Evolutionary conservation across 2,329 filamentous ascomycete genomes (phyloP).

Genomic region (Colletotrichum melonis): DNA sequence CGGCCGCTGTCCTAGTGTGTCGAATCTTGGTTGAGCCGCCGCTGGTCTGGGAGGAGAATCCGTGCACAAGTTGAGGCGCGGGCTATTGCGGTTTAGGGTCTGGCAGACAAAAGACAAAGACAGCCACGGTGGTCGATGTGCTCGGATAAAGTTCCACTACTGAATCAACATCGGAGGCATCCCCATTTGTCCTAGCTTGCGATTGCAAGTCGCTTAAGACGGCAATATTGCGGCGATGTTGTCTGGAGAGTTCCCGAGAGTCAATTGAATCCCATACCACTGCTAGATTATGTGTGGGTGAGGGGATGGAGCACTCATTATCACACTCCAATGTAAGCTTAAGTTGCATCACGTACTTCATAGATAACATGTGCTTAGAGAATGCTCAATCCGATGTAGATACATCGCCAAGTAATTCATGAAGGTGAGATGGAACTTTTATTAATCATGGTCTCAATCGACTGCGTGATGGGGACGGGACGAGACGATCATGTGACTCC

Average conservation of each 20-base stretch:
- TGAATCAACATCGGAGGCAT: background rate
- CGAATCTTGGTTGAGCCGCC: background rate
- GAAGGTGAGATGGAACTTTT: background rate
- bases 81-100: background rate
- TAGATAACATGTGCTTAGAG: background rate
- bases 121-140: background rate
- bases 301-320: background rate
- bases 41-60: background rate
- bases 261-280: background rate
- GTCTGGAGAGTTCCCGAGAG: background rate
- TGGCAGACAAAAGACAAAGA: background rate
- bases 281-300: no score
- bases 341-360: background rate
- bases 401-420: background rate
- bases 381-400: background rate
- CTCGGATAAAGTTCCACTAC: conserved; percentile 4
- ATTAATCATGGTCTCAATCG: background rate
- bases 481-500: conserved; percentile 14
- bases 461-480: background rate
- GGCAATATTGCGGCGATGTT: background rate
- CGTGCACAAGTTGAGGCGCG: background rate
- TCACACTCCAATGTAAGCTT: background rate
- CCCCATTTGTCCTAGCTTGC: background rate
- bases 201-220: conserved; percentile 8
- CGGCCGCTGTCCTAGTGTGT: background rate